A percentile compares a stretch with the other conserved stretches of the same genome.
These are phyloP conservation scores for Phytophthora rubi DNA, from an alignment of 352 stramenopile species.

Conservation along the genomic window DNA sequence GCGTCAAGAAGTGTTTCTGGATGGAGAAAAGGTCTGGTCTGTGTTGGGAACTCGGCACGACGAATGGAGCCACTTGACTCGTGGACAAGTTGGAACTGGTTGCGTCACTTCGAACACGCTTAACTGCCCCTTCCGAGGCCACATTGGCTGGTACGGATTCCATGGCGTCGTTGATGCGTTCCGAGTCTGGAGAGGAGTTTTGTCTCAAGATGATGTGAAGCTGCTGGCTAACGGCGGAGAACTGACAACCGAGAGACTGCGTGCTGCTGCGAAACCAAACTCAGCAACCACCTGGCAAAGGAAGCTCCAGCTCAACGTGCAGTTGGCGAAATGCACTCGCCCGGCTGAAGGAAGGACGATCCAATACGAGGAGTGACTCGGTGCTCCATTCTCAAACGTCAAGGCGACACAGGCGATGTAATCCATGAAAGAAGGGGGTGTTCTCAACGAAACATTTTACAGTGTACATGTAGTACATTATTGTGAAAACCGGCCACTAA, in stretches of 20 bases:
- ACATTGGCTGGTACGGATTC: slow-evolving; percentile 41
- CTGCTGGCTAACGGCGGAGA: slow-evolving; percentile 10
- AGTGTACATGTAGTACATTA: too few species aligned
- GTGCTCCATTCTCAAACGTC: too few species aligned
- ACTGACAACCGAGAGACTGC: not conserved
- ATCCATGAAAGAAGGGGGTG: too few species aligned
- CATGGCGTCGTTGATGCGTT: slow-evolving; percentile 44
- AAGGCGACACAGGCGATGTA: too few species aligned
- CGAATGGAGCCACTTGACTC: slow-evolving; percentile 13
- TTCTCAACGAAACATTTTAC: too few species aligned
- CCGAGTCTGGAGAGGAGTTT: slow-evolving; percentile 31
- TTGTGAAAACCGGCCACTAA: too few species aligned
- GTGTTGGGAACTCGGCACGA: not conserved
- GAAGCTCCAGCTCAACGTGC: too few species aligned
- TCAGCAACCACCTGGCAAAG: too few species aligned
- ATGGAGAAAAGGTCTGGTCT: slow-evolving; percentile 16
- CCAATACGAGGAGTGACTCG: too few species aligned
- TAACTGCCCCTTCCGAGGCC: not conserved
- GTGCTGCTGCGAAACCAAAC: too few species aligned
- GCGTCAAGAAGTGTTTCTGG: slow-evolving; percentile 21
- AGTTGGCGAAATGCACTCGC: not conserved
- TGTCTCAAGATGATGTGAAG: slow-evolving; percentile 11
- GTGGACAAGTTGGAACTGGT: slow-evolving; percentile 32
- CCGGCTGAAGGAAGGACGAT: not conserved
- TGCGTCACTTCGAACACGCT: slow-evolving; percentile 15